Evolutionary conservation across 2,329 filamentous ascomycete genomes (phyloP).

Genomic region (Sclerotinia borealis): DNA sequence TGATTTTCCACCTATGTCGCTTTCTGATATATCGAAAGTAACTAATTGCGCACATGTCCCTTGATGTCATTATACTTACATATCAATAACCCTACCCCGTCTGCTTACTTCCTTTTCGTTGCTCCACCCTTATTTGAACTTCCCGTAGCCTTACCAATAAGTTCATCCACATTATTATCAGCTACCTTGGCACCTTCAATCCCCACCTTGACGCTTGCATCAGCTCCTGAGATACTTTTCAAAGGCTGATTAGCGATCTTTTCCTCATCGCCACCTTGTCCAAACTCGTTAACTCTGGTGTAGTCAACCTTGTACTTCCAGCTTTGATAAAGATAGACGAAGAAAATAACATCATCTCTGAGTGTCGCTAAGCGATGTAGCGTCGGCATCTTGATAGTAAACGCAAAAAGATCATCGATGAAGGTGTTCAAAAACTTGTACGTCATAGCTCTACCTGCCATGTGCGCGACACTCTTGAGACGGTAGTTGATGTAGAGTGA

Average conservation of each 20-base stretch:
- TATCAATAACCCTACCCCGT: not conserved
- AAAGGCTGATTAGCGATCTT: constrained; percentile 38
- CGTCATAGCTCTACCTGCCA: constrained; percentile 93
- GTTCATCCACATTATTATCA: constrained; percentile 18
- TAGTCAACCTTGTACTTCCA: constrained; percentile 92
- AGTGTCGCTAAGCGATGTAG: constrained; percentile 88
- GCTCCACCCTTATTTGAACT: constrained; percentile 40
- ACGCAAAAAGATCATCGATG: constrained; percentile 97
- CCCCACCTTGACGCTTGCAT: constrained; percentile 19
- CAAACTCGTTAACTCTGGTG: constrained; percentile 91
- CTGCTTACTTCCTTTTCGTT: constrained; percentile 41
- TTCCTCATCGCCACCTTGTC: constrained; percentile 88
- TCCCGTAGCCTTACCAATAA: constrained; percentile 42
- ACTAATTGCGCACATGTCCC: not conserved
- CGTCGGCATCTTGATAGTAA: constrained; percentile 98
- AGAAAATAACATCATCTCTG: constrained; percentile 95
- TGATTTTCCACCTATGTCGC: not conserved
- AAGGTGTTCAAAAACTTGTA: constrained; percentile 99
- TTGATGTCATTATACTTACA: not conserved
- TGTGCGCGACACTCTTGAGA: constrained; percentile 90
- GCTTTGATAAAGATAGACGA: constrained; percentile 91
- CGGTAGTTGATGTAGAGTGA: constrained; percentile 98
- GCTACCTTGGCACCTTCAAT: constrained; percentile 33
- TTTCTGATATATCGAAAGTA: not conserved
- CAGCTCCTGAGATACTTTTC: constrained; percentile 18